A percentile compares a stretch with the other conserved stretches of the same genome.
phyloP scores from a whole-genome alignment of 2,329 filamentous ascomycete genomes.

The Plectosphaerella cucumerina region DNA sequence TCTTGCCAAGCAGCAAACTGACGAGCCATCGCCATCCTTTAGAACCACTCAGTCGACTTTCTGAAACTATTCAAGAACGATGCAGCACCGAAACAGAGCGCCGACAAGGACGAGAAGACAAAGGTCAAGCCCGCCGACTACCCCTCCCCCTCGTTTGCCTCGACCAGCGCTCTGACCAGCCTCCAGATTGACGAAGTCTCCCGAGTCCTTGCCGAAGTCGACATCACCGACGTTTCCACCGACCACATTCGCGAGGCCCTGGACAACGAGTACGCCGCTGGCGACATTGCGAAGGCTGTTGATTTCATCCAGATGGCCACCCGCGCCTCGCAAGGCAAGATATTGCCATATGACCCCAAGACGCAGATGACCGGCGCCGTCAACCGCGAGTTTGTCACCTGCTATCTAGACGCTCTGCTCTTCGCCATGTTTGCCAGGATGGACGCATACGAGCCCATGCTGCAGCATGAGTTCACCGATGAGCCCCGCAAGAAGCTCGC shows the following conservation, averaged over 20 bases:
- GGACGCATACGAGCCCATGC: conserved; percentile 87
- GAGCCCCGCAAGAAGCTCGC: conserved; percentile 68
- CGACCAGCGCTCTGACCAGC: conserved; percentile 6
- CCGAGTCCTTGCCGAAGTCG: conserved; percentile 29
- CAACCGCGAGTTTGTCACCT: conserved; percentile 85
- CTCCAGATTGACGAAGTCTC: conserved; percentile 27
- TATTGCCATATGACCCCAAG: conserved; percentile 69
- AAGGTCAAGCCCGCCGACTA: conserved; percentile 23
- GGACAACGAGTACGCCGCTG: conserved; percentile 60
- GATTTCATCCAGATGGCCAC: conserved; percentile 75
- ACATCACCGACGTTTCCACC: conserved; percentile 42
- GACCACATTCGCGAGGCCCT: conserved; percentile 55
- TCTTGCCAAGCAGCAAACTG: neutral
- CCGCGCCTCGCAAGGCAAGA: conserved; percentile 74
- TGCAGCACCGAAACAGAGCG: conserved; percentile 48
- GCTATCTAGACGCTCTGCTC: conserved; percentile 84
- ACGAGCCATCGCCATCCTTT: neutral
- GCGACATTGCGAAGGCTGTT: conserved; percentile 70
- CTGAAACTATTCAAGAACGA: conserved; percentile 63
- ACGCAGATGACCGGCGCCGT: conserved; percentile 77
- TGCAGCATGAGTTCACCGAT: conserved; percentile 74
- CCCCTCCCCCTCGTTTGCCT: conserved; percentile 3
- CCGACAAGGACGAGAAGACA: conserved; percentile 45
- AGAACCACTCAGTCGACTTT: conserved; percentile 55
- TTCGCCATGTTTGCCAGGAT: conserved; percentile 95